phyloP scores from a whole-genome alignment of 1,139 yeast genomes.

The Pichia kudriavzevii region DNA sequence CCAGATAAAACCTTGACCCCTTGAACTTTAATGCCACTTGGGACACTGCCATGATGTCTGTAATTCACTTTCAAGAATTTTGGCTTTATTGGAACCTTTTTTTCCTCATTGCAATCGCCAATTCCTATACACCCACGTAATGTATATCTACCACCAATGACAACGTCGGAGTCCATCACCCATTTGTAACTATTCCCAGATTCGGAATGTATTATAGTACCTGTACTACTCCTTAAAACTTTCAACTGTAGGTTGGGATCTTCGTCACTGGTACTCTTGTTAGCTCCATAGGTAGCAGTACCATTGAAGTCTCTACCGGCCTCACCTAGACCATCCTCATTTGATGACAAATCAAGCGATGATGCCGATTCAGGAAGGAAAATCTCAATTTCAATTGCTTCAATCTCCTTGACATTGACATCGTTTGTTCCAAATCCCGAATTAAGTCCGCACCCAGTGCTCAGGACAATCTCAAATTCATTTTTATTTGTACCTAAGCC shows the following conservation, averaged over 20 bases:
- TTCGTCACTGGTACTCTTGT: slow-evolving; percentile 16
- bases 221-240: slow-evolving; percentile 57
- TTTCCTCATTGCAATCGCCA: neutral
- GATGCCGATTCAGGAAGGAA: slow-evolving; percentile 28
- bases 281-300: slow-evolving; percentile 12
- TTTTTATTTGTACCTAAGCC: slow-evolving; percentile 54
- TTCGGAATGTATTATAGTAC: slow-evolving; percentile 55
- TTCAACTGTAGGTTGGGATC: slow-evolving; percentile 26
- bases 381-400: slow-evolving; percentile 45
- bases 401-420: slow-evolving; percentile 48
- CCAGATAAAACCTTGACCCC: slow-evolving; percentile 60
- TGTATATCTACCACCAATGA: slow-evolving; percentile 63
- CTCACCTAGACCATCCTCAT: slow-evolving; percentile 6
- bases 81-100: slow-evolving; percentile 31
- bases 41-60: slow-evolving; percentile 58
- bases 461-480: slow-evolving; percentile 70
- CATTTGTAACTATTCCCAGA: slow-evolving; percentile 61
- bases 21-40: slow-evolving; percentile 70
- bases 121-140: slow-evolving; percentile 46
- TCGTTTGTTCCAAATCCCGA: slow-evolving; percentile 30
- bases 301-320: no score
- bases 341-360: slow-evolving; percentile 4
- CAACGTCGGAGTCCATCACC: slow-evolving; percentile 54
- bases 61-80: slow-evolving; percentile 47
- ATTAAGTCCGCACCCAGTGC: slow-evolving; percentile 29